Evolutionary conservation across 2,329 filamentous ascomycete species (phyloP).

Genomic region (Cyanodermella asteris): DNA sequence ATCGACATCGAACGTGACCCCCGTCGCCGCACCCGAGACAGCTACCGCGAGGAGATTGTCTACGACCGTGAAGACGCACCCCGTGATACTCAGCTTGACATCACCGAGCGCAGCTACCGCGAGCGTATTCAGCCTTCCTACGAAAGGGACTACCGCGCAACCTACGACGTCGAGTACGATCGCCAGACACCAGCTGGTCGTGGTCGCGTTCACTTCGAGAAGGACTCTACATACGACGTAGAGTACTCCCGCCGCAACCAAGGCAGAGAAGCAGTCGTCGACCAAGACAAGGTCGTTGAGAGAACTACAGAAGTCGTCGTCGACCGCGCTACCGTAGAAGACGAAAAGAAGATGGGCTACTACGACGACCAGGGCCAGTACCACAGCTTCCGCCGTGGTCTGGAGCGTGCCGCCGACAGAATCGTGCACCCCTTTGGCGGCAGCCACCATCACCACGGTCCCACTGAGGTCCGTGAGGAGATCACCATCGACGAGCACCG

Average conservation of each 20-base stretch:
- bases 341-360: conserved; percentile 49
- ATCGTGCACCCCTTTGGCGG: conserved; percentile 43
- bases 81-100: conserved; percentile 26
- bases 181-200: conserved; percentile 20
- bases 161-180: conserved; percentile 26
- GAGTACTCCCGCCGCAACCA: conserved; percentile 11
- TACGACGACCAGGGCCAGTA: conserved; percentile 61
- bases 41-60: too few species aligned
- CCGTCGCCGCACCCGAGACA: too few species aligned
- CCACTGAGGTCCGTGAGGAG: conserved; percentile 14
- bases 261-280: conserved; percentile 10
- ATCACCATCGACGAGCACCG: conserved; percentile 18
- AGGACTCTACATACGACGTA: conserved; percentile 15
- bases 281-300: conserved; percentile 12
- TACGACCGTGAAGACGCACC: too few species aligned
- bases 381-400: conserved; percentile 51
- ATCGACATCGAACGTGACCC: conserved; percentile 24
- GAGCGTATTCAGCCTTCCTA: conserved; percentile 34
- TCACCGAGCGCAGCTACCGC: conserved; percentile 42
- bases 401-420: conserved; percentile 43
- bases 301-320: conserved; percentile 27
- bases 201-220: conserved; percentile 18
- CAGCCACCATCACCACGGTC: conserved; percentile 28
- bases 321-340: conserved; percentile 28
- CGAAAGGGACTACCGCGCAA: conserved; percentile 25